Base-by-base conservation (phyloP, 805 yeast species). In the Candida mattraensis region DNA sequence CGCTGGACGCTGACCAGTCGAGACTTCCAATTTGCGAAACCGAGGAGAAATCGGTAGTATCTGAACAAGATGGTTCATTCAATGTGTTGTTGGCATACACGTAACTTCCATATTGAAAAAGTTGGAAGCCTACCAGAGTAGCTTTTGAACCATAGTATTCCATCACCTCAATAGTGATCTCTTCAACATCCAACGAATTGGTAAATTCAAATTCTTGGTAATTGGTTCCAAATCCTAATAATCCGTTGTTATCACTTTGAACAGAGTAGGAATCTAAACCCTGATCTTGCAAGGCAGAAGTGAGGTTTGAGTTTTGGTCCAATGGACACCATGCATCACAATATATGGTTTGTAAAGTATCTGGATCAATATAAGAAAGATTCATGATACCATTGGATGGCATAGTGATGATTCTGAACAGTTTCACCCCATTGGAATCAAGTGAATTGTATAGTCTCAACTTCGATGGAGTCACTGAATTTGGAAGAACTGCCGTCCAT, bases 291-390 rank as follows among this genome's bases (percentile, higher is more conserved):
- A 48, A 18, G 14, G 33, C 15, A 11, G 22, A 9, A 5, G 40
- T 19, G 30, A 82, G 56, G 3, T 57, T 52, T 0, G 67, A 38
- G 9, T 58, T 56, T 18, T 69, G 67, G 1, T 72, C 61, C 17
- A 91, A 64, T 1, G 96, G 95, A 60, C 99, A 93, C 73, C 76
- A 82, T 1, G 96, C 94, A 58, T 88, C 96, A 67, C 99, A 93
- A 53, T 64, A 64, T 11, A 63, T 56, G 3, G 72, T 33, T n/a
- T 67, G 61, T 31, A 82, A 78, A 2, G 87, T 72, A 0, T 54
- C 42, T 3, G 95, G 95, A 54, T 91, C 91, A 15, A 84, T 65
- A 52, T 88, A 93, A 0, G 94, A 78, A 45, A 93, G 59, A 57
- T 93, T 93, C 96, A 93, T 85, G 43, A 91, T 91, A 46, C 97